These are phyloP conservation scores for Alternaria dauci DNA, from an alignment of 2,329 filamentous ascomycete species.

Conservation along the genomic window DNA sequence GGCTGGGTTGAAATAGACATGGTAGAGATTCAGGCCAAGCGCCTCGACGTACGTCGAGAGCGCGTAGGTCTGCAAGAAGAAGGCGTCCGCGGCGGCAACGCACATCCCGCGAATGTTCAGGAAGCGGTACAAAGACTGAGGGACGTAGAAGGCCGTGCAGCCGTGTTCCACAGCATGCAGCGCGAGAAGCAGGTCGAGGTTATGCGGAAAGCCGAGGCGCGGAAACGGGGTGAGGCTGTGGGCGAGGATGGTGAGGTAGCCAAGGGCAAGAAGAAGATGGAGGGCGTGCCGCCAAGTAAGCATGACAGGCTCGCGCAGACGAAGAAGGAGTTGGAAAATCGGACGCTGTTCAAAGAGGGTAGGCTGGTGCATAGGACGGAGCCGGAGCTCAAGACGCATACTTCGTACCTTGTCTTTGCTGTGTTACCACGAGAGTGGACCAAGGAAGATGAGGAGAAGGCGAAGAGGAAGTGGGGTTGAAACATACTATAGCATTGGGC, in stretches of 20 bases:
- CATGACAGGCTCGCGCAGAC: conserved; percentile 41
- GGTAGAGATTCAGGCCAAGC: conserved; percentile 84
- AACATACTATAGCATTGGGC: background rate
- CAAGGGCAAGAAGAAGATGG: conserved; percentile 25
- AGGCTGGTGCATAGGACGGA: conserved; percentile 82
- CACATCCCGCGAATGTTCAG: conserved; percentile 75
- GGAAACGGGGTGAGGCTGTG: conserved; percentile 41
- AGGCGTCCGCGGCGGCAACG: conserved; percentile 70
- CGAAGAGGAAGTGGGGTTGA: conserved; percentile 54
- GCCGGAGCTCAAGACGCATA: conserved; percentile 91
- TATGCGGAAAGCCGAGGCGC: conserved; percentile 51
- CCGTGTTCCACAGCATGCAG: conserved; percentile 66
- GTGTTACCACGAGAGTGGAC: conserved; percentile 87
- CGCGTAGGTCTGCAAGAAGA: conserved; percentile 77
- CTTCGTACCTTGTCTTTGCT: conserved; percentile 95
- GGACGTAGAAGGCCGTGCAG: conserved; percentile 74
- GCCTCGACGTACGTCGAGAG: conserved; percentile 83
- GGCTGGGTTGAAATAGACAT: conserved; percentile 94
- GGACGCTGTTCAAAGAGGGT: conserved; percentile 72
- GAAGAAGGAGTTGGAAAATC: conserved; percentile 43
- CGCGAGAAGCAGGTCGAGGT: conserved; percentile 55
- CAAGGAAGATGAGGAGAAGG: conserved; percentile 78
- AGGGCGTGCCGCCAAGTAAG: conserved; percentile 39
- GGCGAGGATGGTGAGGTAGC: conserved; percentile 25
- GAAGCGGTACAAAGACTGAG: conserved; percentile 79